Evolutionary conservation across 805 yeast genomes (phyloP).

Genomic region (Kluyveromyces aestuarii): DNA sequence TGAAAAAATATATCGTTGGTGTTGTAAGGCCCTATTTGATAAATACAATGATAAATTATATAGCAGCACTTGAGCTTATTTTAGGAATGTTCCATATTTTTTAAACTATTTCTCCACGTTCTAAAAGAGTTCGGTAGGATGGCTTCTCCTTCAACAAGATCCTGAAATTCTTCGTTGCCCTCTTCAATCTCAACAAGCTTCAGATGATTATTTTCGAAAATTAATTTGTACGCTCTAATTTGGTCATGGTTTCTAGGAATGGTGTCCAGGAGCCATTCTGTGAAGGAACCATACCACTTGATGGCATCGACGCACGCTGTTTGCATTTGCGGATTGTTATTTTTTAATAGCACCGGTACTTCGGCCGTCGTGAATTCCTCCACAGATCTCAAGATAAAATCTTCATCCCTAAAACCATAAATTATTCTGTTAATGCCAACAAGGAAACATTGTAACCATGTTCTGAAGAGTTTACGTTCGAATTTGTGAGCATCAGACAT

Average conservation of each 20-base stretch:
- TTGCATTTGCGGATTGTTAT: conserved; percentile 31
- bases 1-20: conserved; percentile 12
- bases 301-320: conserved; percentile 72
- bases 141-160: conserved; percentile 29
- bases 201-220: conserved; percentile 40
- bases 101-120: conserved; percentile 38
- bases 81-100: neutral
- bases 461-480: conserved; percentile 64
- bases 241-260: conserved; percentile 48
- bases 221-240: conserved; percentile 48
- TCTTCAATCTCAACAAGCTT: conserved; percentile 38
- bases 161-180: conserved; percentile 28
- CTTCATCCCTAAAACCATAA: conserved; percentile 80
- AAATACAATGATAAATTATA: conserved; percentile 2
- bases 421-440: conserved; percentile 74
- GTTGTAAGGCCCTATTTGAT: conserved; percentile 1
- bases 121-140: conserved; percentile 43
- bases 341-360: conserved; percentile 60
- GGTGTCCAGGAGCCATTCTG: conserved; percentile 62
- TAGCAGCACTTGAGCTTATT: neutral
- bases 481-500: conserved; percentile 53
- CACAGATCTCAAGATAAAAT: conserved; percentile 50
- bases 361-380: conserved; percentile 75
- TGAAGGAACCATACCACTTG: conserved; percentile 77
- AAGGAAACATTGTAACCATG: conserved; percentile 93